phyloP scores from a whole-genome alignment of 2,329 filamentous ascomycete genomes.

The Stagonosporopsis rhizophila region DNA sequence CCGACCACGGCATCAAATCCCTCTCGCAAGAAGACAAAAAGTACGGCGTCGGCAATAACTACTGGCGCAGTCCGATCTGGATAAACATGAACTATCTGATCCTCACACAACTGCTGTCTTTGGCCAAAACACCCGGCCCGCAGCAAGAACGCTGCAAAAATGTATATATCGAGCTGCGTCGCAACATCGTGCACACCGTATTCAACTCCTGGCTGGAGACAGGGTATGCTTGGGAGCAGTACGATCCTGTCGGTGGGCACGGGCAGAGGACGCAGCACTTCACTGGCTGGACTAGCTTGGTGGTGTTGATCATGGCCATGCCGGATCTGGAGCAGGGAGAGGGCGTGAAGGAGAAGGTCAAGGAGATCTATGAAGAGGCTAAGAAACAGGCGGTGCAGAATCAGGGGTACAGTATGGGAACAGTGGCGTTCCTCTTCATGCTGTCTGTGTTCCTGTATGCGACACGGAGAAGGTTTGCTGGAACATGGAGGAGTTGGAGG shows the following conservation, averaged over 20 bases:
- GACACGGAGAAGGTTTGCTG: constrained; percentile 35
- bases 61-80: constrained; percentile 95
- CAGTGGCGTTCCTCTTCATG: constrained; percentile 21
- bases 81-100: constrained; percentile 95
- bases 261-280: constrained; percentile 95
- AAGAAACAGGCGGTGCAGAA: constrained; percentile 29
- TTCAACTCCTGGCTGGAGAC: constrained; percentile 85
- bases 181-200: constrained; percentile 85
- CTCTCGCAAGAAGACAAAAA: constrained; percentile 78
- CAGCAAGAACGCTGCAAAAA: constrained; percentile 68
- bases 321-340: constrained; percentile 63
- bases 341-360: constrained; percentile 26
- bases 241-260: constrained; percentile 85
- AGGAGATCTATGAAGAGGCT: constrained; percentile 31
- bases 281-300: constrained; percentile 92
- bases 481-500: constrained; percentile 32
- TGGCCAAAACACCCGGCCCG: constrained; percentile 62
- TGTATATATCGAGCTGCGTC: constrained; percentile 77
- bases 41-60: constrained; percentile 90
- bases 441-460: constrained; percentile 31
- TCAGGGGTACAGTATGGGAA: constrained; percentile 25
- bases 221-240: constrained; percentile 98
- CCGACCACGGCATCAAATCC: constrained; percentile 82
- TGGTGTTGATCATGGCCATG: constrained; percentile 96
- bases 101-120: constrained; percentile 70